Percentiles rank a stretch among this genome's conserved stretches.
Evolutionary conservation across 306 rosid species (phyloP).

Genomic region (Abrus pulchellus): DNA sequence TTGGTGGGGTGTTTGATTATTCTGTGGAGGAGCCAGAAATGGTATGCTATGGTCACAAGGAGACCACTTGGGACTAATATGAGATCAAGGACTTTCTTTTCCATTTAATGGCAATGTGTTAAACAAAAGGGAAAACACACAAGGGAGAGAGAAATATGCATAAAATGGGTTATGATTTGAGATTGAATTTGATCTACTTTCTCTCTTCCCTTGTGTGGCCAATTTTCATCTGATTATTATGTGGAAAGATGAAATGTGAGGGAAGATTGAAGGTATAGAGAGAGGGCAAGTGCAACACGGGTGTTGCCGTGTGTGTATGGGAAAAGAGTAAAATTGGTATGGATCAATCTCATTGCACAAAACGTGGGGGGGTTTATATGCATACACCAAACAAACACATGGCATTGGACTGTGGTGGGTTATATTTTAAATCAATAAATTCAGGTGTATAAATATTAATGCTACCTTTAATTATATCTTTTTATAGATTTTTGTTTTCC

Average conservation of each 20-base stretch:
- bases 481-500: neutral
- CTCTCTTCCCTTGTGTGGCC: neutral
- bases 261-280: slow-evolving; percentile 13
- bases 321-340: slow-evolving; percentile 16
- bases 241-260: slow-evolving; percentile 1
- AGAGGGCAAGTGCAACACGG: slow-evolving; percentile 49
- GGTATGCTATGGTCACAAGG: slow-evolving; percentile 67
- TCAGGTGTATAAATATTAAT: neutral
- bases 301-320: slow-evolving; percentile 43
- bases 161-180: neutral
- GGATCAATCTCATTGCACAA: slow-evolving; percentile 13
- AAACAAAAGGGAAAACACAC: neutral
- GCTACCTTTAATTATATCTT: neutral
- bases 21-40: slow-evolving; percentile 76
- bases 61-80: slow-evolving; percentile 75
- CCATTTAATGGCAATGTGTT: slow-evolving; percentile 53
- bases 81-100: slow-evolving; percentile 61
- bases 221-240: neutral
- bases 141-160: neutral
- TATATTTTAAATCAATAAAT: neutral
- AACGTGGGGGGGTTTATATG: slow-evolving; percentile 13
- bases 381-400: neutral
- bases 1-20: slow-evolving; percentile 67
- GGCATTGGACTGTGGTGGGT: neutral
- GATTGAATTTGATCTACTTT: slow-evolving; percentile 43